A percentile compares a stretch with the other conserved stretches of the same genome.
These are phyloP conservation scores for Myochromella boudieri DNA, from an alignment of 768 basidiomycete genomes.

Conservation along the genomic window DNA sequence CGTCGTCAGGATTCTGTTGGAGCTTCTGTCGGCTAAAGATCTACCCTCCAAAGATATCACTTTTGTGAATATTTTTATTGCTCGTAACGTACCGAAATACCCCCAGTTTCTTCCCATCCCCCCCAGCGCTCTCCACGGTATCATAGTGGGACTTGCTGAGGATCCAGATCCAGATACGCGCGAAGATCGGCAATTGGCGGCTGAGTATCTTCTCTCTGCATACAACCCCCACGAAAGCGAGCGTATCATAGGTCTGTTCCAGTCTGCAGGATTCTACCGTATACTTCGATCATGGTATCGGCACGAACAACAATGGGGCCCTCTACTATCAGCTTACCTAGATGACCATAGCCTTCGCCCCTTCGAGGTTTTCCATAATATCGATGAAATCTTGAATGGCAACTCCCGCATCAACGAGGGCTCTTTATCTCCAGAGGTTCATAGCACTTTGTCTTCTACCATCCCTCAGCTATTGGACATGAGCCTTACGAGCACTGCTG, in stretches of 20 bases:
- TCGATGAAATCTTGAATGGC: slow-evolving; percentile 59
- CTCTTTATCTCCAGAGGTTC: slow-evolving; percentile 54
- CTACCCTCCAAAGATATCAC: slow-evolving; percentile 66
- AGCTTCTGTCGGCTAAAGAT: slow-evolving; percentile 60
- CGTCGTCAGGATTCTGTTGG: slow-evolving; percentile 81
- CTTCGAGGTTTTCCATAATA: slow-evolving; percentile 61
- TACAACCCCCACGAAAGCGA: slow-evolving; percentile 85
- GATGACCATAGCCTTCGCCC: slow-evolving; percentile 65
- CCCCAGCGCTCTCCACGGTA: slow-evolving; percentile 65
- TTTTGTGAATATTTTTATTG: slow-evolving; percentile 93
- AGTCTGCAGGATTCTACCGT: slow-evolving; percentile 84
- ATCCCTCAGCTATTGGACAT: slow-evolving; percentile 64
- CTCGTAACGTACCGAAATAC: slow-evolving; percentile 96
- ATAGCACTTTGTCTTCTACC: slow-evolving; percentile 50
- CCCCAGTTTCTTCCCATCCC: slow-evolving; percentile 78
- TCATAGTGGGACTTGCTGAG: slow-evolving; percentile 76
- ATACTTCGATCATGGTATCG: slow-evolving; percentile 83
- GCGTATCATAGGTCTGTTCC: slow-evolving; percentile 66
- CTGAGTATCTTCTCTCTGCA: slow-evolving; percentile 88
- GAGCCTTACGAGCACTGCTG: slow-evolving; percentile 67
- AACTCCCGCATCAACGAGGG: slow-evolving; percentile 49
- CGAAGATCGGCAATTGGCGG: slow-evolving; percentile 93
- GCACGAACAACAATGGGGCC: slow-evolving; percentile 74
- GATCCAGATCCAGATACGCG: slow-evolving; percentile 76
- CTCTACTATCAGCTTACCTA: slow-evolving; percentile 71